Evolutionary conservation across 805 yeast genomes (phyloP).

Genomic region (Candida taoyuanica): DNA sequence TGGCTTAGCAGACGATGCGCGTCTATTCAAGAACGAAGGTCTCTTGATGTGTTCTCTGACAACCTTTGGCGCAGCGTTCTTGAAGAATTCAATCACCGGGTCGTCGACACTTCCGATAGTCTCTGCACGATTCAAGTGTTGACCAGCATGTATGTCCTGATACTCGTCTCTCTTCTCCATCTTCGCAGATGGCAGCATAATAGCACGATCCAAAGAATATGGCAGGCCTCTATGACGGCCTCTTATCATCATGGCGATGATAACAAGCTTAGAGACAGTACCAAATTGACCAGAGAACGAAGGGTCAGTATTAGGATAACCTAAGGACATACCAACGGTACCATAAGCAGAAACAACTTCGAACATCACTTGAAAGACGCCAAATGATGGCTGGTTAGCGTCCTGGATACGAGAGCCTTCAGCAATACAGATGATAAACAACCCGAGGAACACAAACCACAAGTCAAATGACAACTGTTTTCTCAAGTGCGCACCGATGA

Average conservation of each 20-base stretch:
- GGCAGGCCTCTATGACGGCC: slow-evolving; percentile 98
- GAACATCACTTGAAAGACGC: slow-evolving; percentile 70
- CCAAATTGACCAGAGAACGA: slow-evolving; percentile 74
- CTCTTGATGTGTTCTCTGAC: slow-evolving; percentile 21
- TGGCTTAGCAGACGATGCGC: slow-evolving; percentile 2
- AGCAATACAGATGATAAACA: slow-evolving; percentile 81
- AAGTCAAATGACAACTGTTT: slow-evolving; percentile 90
- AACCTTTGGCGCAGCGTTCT: slow-evolving; percentile 26
- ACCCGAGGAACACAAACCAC: slow-evolving; percentile 87
- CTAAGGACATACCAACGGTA: slow-evolving; percentile 89
- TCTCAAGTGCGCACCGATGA: slow-evolving; percentile 82
- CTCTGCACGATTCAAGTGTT: slow-evolving; percentile 14
- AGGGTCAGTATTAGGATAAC: slow-evolving; percentile 62
- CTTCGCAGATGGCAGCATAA: slow-evolving; percentile 72
- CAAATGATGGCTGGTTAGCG: slow-evolving; percentile 44
- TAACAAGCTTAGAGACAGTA: slow-evolving; percentile 71
- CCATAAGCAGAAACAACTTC: slow-evolving; percentile 95
- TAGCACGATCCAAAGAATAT: slow-evolving; percentile 88
- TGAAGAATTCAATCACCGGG: slow-evolving; percentile 27
- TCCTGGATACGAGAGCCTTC: slow-evolving; percentile 63
- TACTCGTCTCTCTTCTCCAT: slow-evolving; percentile 57
- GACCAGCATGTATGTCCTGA: slow-evolving; percentile 24
- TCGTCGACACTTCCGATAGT: slow-evolving; percentile 22
- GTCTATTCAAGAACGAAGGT: slow-evolving; percentile 20
- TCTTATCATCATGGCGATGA: slow-evolving; percentile 86